Conservation (phyloP, 805 yeast genomes). For the Ogataea haglerorum region DNA sequence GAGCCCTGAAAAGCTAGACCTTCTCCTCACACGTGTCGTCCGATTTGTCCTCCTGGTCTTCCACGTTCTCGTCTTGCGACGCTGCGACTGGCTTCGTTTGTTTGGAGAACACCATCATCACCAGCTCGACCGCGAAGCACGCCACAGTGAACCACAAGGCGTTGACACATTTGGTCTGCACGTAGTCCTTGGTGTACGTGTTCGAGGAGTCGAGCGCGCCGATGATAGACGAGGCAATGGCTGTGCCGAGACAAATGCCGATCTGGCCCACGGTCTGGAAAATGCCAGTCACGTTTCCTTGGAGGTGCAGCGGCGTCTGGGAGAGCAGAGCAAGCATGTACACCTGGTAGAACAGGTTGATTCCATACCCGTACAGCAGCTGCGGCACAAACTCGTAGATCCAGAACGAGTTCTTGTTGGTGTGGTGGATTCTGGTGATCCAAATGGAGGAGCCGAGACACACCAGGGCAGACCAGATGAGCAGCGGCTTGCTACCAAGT, state of each 20-base stretch:
- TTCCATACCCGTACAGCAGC: neutral
- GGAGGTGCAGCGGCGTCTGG: conserved; percentile 6
- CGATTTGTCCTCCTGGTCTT: neutral
- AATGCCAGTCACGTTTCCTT: conserved; percentile 6
- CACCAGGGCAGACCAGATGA: conserved; percentile 11
- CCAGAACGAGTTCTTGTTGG: conserved; percentile 2
- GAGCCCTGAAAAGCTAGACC: neutral
- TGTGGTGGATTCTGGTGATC: conserved; percentile 16
- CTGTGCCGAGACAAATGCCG: conserved; percentile 3
- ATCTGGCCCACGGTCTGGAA: conserved; percentile 8
- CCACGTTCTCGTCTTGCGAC: neutral
- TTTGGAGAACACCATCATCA: conserved; percentile 2
- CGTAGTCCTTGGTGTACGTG: neutral
- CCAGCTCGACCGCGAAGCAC: neutral
- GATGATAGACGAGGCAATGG: conserved; percentile 2
- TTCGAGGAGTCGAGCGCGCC: neutral
- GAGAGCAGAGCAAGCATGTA: conserved; percentile 1
- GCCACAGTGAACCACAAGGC: conserved; percentile 5
- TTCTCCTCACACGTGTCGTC: neutral
- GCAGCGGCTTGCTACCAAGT: conserved; percentile 22
- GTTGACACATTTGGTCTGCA: conserved; percentile 3
- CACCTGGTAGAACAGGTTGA: conserved; percentile 4
- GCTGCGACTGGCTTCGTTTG: neutral
- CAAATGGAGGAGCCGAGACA: conserved; percentile 19
- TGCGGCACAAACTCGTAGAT: conserved; percentile 2